These are phyloP conservation scores for Medicago truncatula DNA, from an alignment of 306 rosid genomes.

Conservation along the genomic window MtrunA17r5.0-ANR NC_053044.1:45676001-45676500, in stretches of 20 bases:
- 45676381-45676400: background rate
- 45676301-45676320: background rate
- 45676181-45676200: background rate
- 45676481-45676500: too few species aligned
- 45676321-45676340: background rate
- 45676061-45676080: background rate
- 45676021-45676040: too few species aligned
- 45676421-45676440: too few species aligned
- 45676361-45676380: too few species aligned
- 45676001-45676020: background rate
- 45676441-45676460: too few species aligned
- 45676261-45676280: background rate
- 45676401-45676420: too few species aligned
- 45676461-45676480: too few species aligned
- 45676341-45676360: background rate
- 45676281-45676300: background rate
- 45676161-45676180: slow-evolving; percentile 26
- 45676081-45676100: background rate
- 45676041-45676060: background rate
- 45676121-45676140: background rate
- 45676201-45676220: slow-evolving; percentile 29
- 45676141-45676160: slow-evolving; percentile 5
- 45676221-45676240: too few species aligned
- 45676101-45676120: background rate
- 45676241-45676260: too few species aligned